Evolutionary conservation across 192 early-diverging fungal species (phyloP).

Genomic region (Dissophora globulifera): DNA sequence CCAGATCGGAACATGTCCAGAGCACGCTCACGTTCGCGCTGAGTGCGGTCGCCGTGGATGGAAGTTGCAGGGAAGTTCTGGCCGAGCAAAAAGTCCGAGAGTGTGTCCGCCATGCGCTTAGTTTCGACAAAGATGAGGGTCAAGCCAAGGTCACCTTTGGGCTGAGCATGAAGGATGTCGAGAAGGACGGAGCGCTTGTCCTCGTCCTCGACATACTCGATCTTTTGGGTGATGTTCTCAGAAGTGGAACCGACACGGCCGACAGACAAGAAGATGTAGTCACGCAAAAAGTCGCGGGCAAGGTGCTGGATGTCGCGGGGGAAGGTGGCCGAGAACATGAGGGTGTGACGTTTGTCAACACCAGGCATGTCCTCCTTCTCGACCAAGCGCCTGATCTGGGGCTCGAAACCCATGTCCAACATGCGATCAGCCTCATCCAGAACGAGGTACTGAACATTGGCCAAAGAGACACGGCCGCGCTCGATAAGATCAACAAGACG

Average conservation of each 20-base stretch:
- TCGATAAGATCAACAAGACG: constrained; percentile 94
- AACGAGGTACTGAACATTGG: constrained; percentile 86
- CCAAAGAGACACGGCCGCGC: constrained; percentile 79
- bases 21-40: constrained; percentile 94
- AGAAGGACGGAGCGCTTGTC: constrained; percentile 93
- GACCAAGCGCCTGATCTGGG: constrained; percentile 90
- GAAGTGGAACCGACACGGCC: constrained; percentile 94
- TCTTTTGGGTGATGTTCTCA: constrained; percentile 94
- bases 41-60: constrained; percentile 97
- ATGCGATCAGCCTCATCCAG: constrained; percentile 98
- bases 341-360: constrained; percentile 82
- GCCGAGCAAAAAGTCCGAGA: constrained; percentile 81
- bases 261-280: constrained; percentile 89
- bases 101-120: constrained; percentile 92
- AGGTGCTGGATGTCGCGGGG: constrained; percentile 89
- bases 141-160: constrained; percentile 66
- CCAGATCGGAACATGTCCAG: constrained; percentile 89
- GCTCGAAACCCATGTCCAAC: constrained; percentile 96
- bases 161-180: constrained; percentile 76
- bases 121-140: constrained; percentile 98
- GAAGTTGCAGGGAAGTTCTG: constrained; percentile 90
- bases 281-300: constrained; percentile 84
- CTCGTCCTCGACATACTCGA: constrained; percentile 93
- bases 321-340: constrained; percentile 97
- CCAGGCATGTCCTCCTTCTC: constrained; percentile 77